Percentiles rank a stretch among this genome's conserved stretches.
Conservation (phyloP, 2,329 filamentous ascomycete species). For the Calycina herbarum region DNA sequence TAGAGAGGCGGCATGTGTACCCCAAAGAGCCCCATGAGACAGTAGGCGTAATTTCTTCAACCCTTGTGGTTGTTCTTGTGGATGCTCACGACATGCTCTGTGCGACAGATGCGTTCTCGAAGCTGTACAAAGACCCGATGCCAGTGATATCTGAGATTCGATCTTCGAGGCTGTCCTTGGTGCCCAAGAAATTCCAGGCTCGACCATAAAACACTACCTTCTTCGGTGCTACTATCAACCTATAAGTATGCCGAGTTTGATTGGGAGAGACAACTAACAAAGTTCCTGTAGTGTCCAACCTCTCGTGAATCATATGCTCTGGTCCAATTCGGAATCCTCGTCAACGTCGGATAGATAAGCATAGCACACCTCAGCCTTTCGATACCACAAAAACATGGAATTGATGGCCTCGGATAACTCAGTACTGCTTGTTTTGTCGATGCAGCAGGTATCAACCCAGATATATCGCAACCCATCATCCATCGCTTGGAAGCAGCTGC, state of each 20-base stretch:
- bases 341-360: slow-evolving; percentile 19
- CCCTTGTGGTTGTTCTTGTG: slow-evolving; percentile 34
- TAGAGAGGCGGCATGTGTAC: slow-evolving; percentile 41
- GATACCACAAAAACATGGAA: slow-evolving; percentile 27
- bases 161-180: background rate
- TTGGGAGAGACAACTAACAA: background rate
- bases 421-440: slow-evolving; percentile 24
- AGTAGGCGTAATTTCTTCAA: slow-evolving; percentile 38
- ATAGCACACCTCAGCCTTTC: slow-evolving; percentile 19
- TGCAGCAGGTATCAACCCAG: slow-evolving; percentile 21
- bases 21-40: slow-evolving; percentile 36
- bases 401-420: slow-evolving; percentile 26
- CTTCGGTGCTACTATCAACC: slow-evolving; percentile 6
- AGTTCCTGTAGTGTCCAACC: slow-evolving; percentile 15
- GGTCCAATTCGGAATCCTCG: background rate
- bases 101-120: slow-evolving; percentile 35
- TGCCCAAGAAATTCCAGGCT: slow-evolving; percentile 4
- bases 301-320: slow-evolving; percentile 13
- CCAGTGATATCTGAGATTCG: slow-evolving; percentile 2
- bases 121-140: background rate
- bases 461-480: background rate
- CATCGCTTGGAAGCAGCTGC: background rate
- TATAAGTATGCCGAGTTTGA: background rate
- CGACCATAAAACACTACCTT: slow-evolving; percentile 12
- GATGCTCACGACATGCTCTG: slow-evolving; percentile 41